phyloP scores from a whole-genome alignment of 2,329 filamentous ascomycete genomes.

The Macrophomina pseudophaseolina region DNA sequence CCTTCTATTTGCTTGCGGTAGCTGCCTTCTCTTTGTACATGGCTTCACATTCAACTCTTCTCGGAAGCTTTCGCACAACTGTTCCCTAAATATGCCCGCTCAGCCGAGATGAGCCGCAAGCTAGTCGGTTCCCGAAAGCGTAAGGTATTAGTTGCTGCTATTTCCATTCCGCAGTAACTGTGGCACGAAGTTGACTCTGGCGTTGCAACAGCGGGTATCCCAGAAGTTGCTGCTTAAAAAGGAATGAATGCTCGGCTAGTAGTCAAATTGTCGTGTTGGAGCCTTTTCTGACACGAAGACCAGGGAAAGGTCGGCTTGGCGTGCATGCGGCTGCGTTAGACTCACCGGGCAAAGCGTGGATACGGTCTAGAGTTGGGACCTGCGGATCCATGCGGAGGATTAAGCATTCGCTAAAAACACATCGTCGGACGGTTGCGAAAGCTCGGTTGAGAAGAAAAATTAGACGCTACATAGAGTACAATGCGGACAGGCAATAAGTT shows the following conservation, averaged over 20 bases:
- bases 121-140: no score
- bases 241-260: background rate
- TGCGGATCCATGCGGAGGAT: background rate
- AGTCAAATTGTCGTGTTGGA: background rate
- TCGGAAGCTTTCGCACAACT: no score
- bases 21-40: no score
- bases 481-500: background rate
- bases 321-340: constrained; percentile 4
- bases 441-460: no score
- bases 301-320: background rate
- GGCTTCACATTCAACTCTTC: no score
- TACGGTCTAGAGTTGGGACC: background rate
- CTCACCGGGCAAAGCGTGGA: background rate
- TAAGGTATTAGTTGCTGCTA: background rate
- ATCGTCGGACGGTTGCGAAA: no score
- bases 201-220: background rate
- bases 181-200: background rate
- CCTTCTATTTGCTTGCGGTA: no score
- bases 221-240: background rate
- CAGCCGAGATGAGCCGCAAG: no score
- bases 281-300: background rate
- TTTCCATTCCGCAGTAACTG: background rate
- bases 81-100: no score
- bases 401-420: background rate
- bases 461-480: background rate